Evolutionary conservation across 2,329 filamentous ascomycete genomes (phyloP).

Genomic region (Paraphoma sp.): DNA sequence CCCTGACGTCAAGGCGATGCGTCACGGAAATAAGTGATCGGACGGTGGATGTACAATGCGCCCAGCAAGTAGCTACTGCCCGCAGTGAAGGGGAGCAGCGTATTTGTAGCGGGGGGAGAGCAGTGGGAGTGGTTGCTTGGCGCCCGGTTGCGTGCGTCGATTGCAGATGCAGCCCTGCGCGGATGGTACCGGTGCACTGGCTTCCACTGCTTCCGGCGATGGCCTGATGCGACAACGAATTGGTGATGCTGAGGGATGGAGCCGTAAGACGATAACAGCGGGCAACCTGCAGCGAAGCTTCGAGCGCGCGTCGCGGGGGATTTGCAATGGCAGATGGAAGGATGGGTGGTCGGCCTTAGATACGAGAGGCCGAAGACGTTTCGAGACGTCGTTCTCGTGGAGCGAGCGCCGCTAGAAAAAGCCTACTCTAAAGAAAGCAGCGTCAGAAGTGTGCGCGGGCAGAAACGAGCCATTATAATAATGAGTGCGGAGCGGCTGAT

Average conservation of each 20-base stretch:
- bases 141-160: conserved; percentile 28
- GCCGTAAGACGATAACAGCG: conserved; percentile 13
- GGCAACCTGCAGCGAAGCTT: not conserved
- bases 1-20: conserved; percentile 32
- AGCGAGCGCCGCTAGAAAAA: conserved; percentile 27
- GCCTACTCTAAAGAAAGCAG: conserved; percentile 32
- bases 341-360: too few relatives aligned
- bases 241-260: conserved; percentile 22
- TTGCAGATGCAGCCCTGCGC: conserved; percentile 4
- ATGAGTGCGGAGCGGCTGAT: conserved; percentile 21
- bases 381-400: conserved; percentile 9
- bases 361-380: not conserved
- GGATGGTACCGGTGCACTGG: conserved; percentile 11
- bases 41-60: not conserved
- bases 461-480: conserved; percentile 20
- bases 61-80: conserved; percentile 4
- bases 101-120: conserved; percentile 25
- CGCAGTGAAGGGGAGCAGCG: conserved; percentile 13
- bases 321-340: not conserved
- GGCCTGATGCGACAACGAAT: conserved; percentile 26
- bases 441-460: conserved; percentile 17
- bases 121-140: conserved; percentile 23
- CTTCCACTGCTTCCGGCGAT: conserved; percentile 36
- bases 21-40: conserved; percentile 13
- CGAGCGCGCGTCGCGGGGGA: not conserved